These are phyloP conservation scores for Paracoccidioides brasiliensis DNA, from an alignment of 2,329 filamentous ascomycete species.

Conservation along the genomic window DNA sequence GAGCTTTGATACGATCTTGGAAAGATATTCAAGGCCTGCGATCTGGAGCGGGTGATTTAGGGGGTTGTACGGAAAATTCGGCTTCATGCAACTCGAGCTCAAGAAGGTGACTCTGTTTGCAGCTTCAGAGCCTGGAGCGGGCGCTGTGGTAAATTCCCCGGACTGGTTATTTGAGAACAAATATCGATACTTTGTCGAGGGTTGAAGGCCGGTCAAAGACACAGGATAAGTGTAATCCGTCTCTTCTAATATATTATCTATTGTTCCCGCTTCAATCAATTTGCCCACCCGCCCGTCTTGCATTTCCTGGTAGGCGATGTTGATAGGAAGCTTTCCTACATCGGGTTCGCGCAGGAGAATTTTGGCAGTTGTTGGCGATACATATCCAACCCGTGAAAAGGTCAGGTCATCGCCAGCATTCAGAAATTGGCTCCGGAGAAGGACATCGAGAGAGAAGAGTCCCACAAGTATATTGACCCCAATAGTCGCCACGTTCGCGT, in stretches of 20 bases:
- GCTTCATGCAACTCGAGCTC: constrained; percentile 84
- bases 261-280: constrained; percentile 54
- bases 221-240: constrained; percentile 74
- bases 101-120: constrained; percentile 75
- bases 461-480: constrained; percentile 59
- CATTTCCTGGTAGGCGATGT: constrained; percentile 45
- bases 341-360: constrained; percentile 79
- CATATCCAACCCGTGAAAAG: constrained; percentile 76
- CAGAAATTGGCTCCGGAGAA: constrained; percentile 58
- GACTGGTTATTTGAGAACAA: constrained; percentile 73
- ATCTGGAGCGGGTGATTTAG: constrained; percentile 72
- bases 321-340: constrained; percentile 59
- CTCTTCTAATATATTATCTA: constrained; percentile 54
- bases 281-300: constrained; percentile 19
- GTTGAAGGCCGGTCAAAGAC: constrained; percentile 51
- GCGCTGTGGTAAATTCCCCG: constrained; percentile 68
- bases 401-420: constrained; percentile 63
- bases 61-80: constrained; percentile 77
- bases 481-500: constrained; percentile 55
- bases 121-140: constrained; percentile 50
- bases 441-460: constrained; percentile 59
- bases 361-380: constrained; percentile 66
- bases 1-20: constrained; percentile 56
- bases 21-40: constrained; percentile 64
- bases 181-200: constrained; percentile 71